Evolutionary conservation across 2,329 filamentous ascomycete genomes (phyloP).

Genomic region (Penicillium sp.): DNA sequence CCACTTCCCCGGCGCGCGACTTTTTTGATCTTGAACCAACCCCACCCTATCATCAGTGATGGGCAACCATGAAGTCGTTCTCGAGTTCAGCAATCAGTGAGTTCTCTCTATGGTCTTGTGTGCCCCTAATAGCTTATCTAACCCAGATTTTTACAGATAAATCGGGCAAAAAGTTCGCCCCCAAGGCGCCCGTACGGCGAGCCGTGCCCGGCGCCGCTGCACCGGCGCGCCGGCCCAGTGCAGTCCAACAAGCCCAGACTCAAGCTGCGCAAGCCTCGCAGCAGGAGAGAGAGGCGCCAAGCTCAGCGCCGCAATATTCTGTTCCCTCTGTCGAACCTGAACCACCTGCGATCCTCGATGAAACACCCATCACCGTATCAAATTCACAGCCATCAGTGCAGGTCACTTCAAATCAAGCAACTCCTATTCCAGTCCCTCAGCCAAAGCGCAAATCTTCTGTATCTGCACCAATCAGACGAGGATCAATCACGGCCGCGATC

Average conservation of each 20-base stretch:
- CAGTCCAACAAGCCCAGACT: constrained; percentile 33
- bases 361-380: constrained; percentile 4
- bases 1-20: constrained; percentile 33
- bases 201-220: constrained; percentile 44
- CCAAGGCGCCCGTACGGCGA: constrained; percentile 62
- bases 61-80: constrained; percentile 46
- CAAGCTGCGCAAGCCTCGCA: constrained; percentile 12
- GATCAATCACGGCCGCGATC: constrained; percentile 5
- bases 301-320: neutral
- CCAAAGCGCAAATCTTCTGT: constrained; percentile 29
- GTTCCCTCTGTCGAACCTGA: neutral
- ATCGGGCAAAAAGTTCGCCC: constrained; percentile 75
- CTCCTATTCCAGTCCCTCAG: constrained; percentile 25
- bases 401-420: constrained; percentile 20
- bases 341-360: constrained; percentile 1
- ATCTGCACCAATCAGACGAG: constrained; percentile 1
- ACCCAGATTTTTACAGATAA: constrained; percentile 45
- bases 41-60: constrained; percentile 20
- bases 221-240: constrained; percentile 41
- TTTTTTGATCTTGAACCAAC: constrained; percentile 18
- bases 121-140: neutral
- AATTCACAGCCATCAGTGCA: constrained; percentile 27
- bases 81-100: constrained; percentile 56
- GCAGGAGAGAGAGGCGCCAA: neutral
- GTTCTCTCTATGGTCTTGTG: constrained; percentile 15